Conservation (phyloP, 192 early-diverging fungal genomes). For the Borealophlyctis nickersoniae region DNA sequence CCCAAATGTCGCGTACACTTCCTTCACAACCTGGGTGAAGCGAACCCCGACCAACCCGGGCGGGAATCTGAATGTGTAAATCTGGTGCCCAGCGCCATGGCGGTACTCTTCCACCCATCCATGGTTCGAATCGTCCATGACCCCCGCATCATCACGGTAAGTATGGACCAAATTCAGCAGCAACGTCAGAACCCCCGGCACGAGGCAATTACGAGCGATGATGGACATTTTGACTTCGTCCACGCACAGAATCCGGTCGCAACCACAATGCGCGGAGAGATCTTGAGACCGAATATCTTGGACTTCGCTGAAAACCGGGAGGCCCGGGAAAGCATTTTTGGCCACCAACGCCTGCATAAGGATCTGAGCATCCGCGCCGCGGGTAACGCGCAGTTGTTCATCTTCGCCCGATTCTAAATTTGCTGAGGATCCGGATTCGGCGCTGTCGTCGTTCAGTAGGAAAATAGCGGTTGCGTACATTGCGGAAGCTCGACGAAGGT, state of each 20-base stretch:
- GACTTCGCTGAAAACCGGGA: slow-evolving; percentile 48
- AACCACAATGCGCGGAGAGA: slow-evolving; percentile 41
- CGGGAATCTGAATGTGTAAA: slow-evolving; percentile 42
- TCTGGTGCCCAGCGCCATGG: slow-evolving; percentile 45
- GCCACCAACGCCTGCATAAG: slow-evolving; percentile 47
- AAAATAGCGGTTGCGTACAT: slow-evolving; percentile 45
- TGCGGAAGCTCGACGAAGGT: slow-evolving; percentile 40
- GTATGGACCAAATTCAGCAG: slow-evolving; percentile 45
- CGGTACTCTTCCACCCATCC: slow-evolving; percentile 41
- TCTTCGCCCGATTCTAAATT: slow-evolving; percentile 27
- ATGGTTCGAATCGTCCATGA: too few species aligned
- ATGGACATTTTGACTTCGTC: slow-evolving; percentile 50
- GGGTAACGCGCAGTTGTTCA: slow-evolving; percentile 37
- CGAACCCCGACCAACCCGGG: slow-evolving; percentile 38
- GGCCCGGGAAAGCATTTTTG: slow-evolving; percentile 43
- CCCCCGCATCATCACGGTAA: slow-evolving; percentile 33
- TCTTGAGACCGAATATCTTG: slow-evolving; percentile 46
- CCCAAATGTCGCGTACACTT: slow-evolving; percentile 36
- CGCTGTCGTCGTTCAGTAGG: slow-evolving; percentile 35
- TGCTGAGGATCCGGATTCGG: slow-evolving; percentile 2
- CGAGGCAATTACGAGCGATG: slow-evolving; percentile 41
- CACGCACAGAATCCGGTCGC: slow-evolving; percentile 46
- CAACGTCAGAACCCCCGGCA: slow-evolving; percentile 47
- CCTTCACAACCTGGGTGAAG: slow-evolving; percentile 36
- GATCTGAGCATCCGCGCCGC: slow-evolving; percentile 42